Percentiles rank a stretch among this genome's conserved stretches.
These are phyloP conservation scores for Microstroma glucosiphilum DNA, from an alignment of 1,284 basidiomycete genomes.

Conservation along the genomic window DNA sequence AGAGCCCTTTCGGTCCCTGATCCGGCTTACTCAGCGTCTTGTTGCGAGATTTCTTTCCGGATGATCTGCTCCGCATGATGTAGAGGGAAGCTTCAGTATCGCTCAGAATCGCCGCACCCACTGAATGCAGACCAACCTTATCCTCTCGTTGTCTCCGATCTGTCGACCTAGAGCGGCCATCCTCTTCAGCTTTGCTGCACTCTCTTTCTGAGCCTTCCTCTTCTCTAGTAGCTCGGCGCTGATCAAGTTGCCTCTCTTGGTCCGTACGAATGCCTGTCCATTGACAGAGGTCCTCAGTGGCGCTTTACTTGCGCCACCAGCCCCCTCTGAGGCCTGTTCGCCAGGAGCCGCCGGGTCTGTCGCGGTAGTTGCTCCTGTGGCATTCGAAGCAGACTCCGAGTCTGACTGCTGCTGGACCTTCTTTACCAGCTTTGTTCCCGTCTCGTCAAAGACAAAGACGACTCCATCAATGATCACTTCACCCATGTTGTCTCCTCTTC, in stretches of 20 bases:
- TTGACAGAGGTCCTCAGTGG: conserved; percentile 45
- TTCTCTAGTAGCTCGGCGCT: conserved; percentile 41
- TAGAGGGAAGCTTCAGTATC: neutral
- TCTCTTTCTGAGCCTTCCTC: conserved; percentile 28
- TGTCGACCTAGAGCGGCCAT: conserved; percentile 31
- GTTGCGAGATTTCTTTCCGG: neutral
- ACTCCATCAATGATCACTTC: conserved; percentile 56
- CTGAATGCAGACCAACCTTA: conserved; percentile 2
- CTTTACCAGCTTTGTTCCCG: conserved; percentile 54
- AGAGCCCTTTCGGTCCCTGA: conserved; percentile 23
- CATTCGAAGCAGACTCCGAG: neutral
- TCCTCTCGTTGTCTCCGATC: conserved; percentile 15
- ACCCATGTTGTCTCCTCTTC: conserved; percentile 43
- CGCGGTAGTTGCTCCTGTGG: neutral
- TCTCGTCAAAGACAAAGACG: conserved; percentile 55
- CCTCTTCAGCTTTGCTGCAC: conserved; percentile 26
- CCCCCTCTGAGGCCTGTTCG: neutral
- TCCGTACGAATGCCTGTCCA: conserved; percentile 52
- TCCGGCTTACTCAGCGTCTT: conserved; percentile 4
- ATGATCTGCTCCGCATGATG: neutral
- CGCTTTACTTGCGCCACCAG: neutral
- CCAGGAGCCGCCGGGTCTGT: conserved; percentile 9
- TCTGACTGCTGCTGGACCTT: conserved; percentile 25
- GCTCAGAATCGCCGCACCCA: conserved; percentile 1
- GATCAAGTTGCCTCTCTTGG: conserved; percentile 53